Evolutionary conservation across 2,329 filamentous ascomycete genomes (phyloP).

Genomic region (Penicillium polonicum): DNA sequence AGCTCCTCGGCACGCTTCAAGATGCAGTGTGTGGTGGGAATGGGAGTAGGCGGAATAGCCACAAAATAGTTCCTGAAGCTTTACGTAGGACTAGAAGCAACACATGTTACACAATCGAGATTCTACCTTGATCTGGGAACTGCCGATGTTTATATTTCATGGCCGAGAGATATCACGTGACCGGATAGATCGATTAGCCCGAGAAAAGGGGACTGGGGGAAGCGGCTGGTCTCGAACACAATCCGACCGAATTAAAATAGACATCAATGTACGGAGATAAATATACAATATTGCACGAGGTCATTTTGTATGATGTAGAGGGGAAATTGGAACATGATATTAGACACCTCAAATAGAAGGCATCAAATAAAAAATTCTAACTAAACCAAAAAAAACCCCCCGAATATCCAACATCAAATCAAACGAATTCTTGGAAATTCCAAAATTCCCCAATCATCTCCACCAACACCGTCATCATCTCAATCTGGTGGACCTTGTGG

Average conservation of each 20-base stretch:
- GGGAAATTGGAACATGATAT: background rate
- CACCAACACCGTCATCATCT: slow-evolving; percentile 3
- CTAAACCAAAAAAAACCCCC: background rate
- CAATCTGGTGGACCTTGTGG: slow-evolving; percentile 5
- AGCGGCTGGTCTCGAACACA: slow-evolving; percentile 1
- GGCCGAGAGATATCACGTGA: background rate
- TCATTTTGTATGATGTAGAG: background rate
- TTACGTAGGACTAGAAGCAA: background rate
- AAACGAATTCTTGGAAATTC: background rate
- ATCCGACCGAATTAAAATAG: background rate
- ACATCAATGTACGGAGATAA: background rate
- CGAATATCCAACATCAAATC: background rate
- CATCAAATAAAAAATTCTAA: background rate
- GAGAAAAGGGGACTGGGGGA: background rate
- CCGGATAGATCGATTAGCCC: slow-evolving; percentile 8
- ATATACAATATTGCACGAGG: background rate
- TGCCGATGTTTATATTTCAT: background rate
- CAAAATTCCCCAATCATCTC: background rate
- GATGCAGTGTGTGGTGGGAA: background rate
- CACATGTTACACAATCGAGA: background rate
- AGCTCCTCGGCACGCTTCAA: background rate
- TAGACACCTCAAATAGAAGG: background rate
- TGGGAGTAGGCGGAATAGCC: no score
- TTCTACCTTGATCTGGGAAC: background rate
- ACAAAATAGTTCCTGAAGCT: background rate